Conservation (phyloP, 2,329 filamentous ascomycete genomes). For the Calonectria leucothoes region DNA sequence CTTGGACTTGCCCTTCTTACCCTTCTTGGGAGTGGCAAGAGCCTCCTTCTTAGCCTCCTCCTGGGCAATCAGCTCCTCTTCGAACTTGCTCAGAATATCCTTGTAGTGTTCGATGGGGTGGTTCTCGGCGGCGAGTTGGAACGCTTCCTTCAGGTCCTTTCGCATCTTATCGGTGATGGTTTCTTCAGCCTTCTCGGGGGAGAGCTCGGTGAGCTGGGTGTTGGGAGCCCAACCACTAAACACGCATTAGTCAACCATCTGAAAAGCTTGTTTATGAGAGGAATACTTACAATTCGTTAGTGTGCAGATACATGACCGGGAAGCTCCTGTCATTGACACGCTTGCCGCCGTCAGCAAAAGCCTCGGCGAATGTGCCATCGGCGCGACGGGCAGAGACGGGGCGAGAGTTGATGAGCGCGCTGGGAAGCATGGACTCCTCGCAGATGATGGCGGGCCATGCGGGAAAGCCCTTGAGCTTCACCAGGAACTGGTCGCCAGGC, state of each 20-base stretch:
- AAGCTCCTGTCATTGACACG: constrained; percentile 87
- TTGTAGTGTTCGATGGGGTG: constrained; percentile 88
- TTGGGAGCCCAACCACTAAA: constrained; percentile 91
- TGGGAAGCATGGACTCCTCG: constrained; percentile 93
- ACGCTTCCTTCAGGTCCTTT: constrained; percentile 83
- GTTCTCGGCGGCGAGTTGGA: constrained; percentile 81
- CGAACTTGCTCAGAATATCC: constrained; percentile 76
- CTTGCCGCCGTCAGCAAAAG: constrained; percentile 89
- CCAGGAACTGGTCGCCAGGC: constrained; percentile 91
- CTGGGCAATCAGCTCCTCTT: constrained; percentile 73
- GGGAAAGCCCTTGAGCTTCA: constrained; percentile 93
- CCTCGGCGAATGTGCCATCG: constrained; percentile 89
- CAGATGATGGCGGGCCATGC: constrained; percentile 95
- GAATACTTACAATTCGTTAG: constrained; percentile 93
- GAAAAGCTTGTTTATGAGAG: not conserved
- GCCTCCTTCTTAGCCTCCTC: constrained; percentile 58
- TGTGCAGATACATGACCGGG: constrained; percentile 93
- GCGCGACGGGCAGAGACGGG: constrained; percentile 85
- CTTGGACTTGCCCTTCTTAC: constrained; percentile 61
- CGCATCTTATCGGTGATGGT: constrained; percentile 80
- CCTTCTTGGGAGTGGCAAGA: constrained; percentile 53
- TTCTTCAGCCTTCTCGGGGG: constrained; percentile 76
- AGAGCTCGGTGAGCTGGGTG: constrained; percentile 81
- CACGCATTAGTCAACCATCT: constrained; percentile 23
- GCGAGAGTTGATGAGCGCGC: constrained; percentile 78